Evolutionary conservation across 352 stramenopile genomes (phyloP), one percentile per base, ranked within the genome.

Genomic region (Globisporangium carolinianum): DNA sequence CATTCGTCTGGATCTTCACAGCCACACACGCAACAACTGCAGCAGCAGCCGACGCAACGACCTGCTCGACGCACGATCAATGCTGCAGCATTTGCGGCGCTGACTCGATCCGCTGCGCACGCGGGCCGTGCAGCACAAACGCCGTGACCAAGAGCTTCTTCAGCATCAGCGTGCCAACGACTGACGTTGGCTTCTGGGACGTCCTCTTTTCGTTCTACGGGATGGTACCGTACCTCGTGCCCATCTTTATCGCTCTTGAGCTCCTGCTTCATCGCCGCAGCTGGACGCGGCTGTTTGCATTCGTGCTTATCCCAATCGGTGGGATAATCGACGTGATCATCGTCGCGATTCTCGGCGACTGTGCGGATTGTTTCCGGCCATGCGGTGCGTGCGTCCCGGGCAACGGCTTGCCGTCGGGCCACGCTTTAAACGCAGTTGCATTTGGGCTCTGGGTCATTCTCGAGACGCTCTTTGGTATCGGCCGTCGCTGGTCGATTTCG

Each of bases 191-290:
- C 51, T 72, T 83, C 65, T 79, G 71, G 71, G 75, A 86, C 51
- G 67, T 79, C 56, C 58, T 75, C 6, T 73, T 79, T 53, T 67
- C 65, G 46, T 75, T 78, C 53, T 86, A 86, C 56, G 63, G 76
- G 32, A 80, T 80, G 60, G 76, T 86, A 48, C 76, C 76, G 53
- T 86, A 79, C 51, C 55, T 83, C 49, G 71, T 76, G 55, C 71
- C 63, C 5, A 62, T 82, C 49, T 55, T 51, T 7, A 36, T 82
- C 37, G 63, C 64, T 36, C 65, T 86, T 17, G 67, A 74, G 5
- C 57, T 85, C 9, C 63, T 83, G 48, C 52, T 83, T 14, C 55
- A 68, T 53, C 57, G 49, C 12, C 71, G 72, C 38, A 82, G 58
- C 48, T 86, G 73, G 75, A 70, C 64, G 58, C 62, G 64, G 32